Conservation (phyloP, 2,329 filamentous ascomycete genomes). For the Tolypocladium amazonense region DNA sequence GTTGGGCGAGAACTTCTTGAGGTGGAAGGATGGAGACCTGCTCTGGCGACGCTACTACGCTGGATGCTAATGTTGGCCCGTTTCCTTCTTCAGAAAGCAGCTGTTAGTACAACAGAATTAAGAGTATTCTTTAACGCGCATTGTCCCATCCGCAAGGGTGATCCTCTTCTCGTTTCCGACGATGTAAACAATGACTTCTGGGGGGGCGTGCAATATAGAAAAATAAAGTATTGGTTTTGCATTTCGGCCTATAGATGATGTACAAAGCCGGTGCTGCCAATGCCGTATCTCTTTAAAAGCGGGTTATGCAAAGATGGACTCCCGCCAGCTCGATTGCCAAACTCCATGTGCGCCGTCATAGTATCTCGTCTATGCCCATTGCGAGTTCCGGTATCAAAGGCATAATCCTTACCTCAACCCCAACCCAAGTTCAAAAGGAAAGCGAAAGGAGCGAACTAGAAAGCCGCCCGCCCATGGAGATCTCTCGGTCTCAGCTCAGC, state of each 20-base stretch:
- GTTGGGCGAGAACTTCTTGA: background rate
- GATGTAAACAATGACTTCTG: background rate
- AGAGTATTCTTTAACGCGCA: background rate
- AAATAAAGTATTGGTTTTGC: background rate
- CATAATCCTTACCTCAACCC: background rate
- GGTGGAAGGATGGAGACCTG: background rate
- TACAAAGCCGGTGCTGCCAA: background rate
- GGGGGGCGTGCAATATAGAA: background rate
- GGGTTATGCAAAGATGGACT: background rate
- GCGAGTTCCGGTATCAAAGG: background rate
- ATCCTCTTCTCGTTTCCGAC: background rate
- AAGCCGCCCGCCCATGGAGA: background rate
- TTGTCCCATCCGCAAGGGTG: background rate
- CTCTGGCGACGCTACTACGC: background rate
- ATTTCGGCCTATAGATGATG: background rate
- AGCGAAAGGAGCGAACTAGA: background rate
- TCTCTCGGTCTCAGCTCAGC: slow-evolving; percentile 32
- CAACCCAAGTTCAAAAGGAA: background rate
- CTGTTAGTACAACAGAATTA: background rate
- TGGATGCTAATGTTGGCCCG: background rate
- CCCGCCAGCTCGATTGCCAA: background rate
- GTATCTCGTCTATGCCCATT: background rate
- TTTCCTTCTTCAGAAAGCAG: background rate
- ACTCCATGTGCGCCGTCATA: background rate
- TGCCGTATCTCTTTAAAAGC: background rate